Evolutionary conservation across 768 basidiomycete species (phyloP), one percentile per base, ranked within the genome.

Genomic region (Suillus weaverae): DNA sequence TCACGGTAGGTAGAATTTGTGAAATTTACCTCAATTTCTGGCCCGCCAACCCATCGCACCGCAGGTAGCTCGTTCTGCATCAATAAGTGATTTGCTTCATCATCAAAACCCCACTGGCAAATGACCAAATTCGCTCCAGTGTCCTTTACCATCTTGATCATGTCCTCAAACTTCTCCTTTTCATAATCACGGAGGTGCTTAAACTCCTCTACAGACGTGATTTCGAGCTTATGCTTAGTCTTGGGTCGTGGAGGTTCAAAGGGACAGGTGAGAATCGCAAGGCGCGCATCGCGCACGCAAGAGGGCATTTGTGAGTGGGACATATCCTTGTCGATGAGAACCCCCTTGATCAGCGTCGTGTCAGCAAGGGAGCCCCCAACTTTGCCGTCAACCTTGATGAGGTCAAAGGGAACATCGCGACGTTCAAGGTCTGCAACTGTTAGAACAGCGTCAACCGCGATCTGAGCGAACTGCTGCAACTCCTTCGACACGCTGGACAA

Each of bases 41-140:
- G 97, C 30, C 97, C 97, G 66, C 97, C 97, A 63, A 99, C 97
- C 97, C 97, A 99, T 74, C 97, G 86, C 36, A 99, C 97, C 35
- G 97, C 93, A 50, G 97, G 97, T 41, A 99, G 83, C 16, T 96
- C 94, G 71, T 98, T 99, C 81, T 97, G 95, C 94, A 99, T 95
- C 68, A 99, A 78, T 71, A 99, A 69, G 75, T 99, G 97, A 74
- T 99, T 99, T 51, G 97, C 97, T 79, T 99, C 97, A 73, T 99
- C 97, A 74, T 99, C 97, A 74, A 99, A 99, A 66, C 97, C 97
- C 97, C 97, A 99, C 75, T 99, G 97, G 78, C 97, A 99, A 71
- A 99, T 98, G 69, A 99, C 97, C 65, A 99, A 79, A 78, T 99
- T 99, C 16, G 97, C 97, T 43, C 97, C 97, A 18, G 96, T 92